Evolutionary conservation across 2,329 filamentous ascomycete species (phyloP).

Genomic region (Allantophomopsis cytisporea): DNA sequence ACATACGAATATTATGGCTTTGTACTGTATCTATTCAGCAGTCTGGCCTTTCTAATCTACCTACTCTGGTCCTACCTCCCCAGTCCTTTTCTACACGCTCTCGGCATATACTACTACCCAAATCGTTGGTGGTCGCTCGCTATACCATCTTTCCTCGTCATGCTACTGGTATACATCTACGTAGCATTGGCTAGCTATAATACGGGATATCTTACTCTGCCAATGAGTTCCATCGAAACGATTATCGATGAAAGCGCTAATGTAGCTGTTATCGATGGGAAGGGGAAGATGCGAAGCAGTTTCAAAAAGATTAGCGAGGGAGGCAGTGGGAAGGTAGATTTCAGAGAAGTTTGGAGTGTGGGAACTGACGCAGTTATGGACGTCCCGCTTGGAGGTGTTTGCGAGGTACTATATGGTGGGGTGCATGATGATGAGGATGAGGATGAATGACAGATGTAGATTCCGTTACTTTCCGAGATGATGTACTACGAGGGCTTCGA

Average conservation of each 20-base stretch:
- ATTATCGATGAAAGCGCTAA: conserved; percentile 84
- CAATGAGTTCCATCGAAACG: conserved; percentile 69
- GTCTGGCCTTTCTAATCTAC: conserved; percentile 62
- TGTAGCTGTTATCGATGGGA: conserved; percentile 67
- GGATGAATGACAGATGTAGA: conserved; percentile 2
- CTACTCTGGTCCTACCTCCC: conserved; percentile 74
- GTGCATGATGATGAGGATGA: conserved; percentile 21
- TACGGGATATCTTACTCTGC: conserved; percentile 73
- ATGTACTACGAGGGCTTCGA: too few species aligned
- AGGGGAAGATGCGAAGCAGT: conserved; percentile 36
- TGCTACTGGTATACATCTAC: conserved; percentile 83
- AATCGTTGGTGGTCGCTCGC: conserved; percentile 97
- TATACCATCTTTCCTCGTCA: conserved; percentile 80
- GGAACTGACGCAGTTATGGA: conserved; percentile 97
- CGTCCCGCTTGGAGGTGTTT: conserved; percentile 86
- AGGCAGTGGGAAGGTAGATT: conserved; percentile 28
- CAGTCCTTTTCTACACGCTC: conserved; percentile 76
- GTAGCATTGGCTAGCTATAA: conserved; percentile 87
- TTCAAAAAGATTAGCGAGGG: conserved; percentile 22
- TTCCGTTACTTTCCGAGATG: too few species aligned
- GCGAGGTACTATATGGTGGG: conserved; percentile 80
- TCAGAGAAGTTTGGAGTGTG: conserved; percentile 76
- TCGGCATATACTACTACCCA: conserved; percentile 94
- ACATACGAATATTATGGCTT: conserved; percentile 99
- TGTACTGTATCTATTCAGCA: conserved; percentile 84